These are phyloP conservation scores for Neonectria faginata DNA, from an alignment of 2,329 filamentous ascomycete genomes.

Conservation along the genomic window DNA sequence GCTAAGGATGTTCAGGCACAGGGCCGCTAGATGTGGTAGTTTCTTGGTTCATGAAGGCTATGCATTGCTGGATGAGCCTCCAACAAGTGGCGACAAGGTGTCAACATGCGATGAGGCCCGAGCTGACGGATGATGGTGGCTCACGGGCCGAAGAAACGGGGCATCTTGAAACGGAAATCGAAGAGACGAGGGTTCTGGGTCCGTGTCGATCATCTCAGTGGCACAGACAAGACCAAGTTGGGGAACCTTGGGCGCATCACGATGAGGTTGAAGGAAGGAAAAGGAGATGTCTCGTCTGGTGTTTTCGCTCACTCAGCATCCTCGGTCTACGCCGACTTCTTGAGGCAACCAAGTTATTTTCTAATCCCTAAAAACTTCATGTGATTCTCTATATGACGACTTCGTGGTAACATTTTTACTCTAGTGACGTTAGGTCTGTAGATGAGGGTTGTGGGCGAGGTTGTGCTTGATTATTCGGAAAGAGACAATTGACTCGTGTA, in stretches of 20 bases:
- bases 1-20: background rate
- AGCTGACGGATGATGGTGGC: constrained; percentile 10
- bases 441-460: too few species aligned
- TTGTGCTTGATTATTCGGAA: too few species aligned
- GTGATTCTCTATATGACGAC: background rate
- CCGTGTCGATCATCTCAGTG: constrained; percentile 13
- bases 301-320: background rate
- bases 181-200: constrained; percentile 9
- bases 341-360: background rate
- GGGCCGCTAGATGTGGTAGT: too few species aligned
- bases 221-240: background rate
- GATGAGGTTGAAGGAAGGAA: background rate
- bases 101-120: constrained; percentile 21
- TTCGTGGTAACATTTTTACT: too few species aligned
- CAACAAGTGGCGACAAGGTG: constrained; percentile 1
- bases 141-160: constrained; percentile 17
- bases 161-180: constrained; percentile 25
- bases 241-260: background rate
- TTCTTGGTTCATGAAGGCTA: background rate
- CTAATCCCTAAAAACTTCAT: background rate
- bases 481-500: too few species aligned
- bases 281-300: background rate
- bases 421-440: background rate
- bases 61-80: background rate
- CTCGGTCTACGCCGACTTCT: background rate